phyloP scores from a whole-genome alignment of 768 basidiomycete species.

The Infundibulicybe gibba region DNA sequence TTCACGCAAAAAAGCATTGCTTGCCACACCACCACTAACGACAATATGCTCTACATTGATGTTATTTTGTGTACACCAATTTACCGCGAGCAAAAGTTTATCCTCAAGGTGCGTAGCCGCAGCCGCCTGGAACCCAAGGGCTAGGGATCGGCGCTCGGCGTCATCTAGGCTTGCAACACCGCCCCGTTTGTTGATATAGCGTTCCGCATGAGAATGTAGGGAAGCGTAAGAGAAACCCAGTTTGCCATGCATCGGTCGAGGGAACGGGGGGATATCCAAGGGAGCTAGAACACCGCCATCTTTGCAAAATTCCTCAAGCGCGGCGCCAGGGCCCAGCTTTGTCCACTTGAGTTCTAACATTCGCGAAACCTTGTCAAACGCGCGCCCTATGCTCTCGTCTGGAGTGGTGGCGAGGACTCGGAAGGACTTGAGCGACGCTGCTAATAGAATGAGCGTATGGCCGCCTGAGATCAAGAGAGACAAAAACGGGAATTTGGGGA shows the following conservation, averaged over 20 bases:
- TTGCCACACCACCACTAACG: constrained; percentile 91
- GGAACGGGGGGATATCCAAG: constrained; percentile 32
- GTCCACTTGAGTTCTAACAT: constrained; percentile 66
- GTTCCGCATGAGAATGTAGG: constrained; percentile 68
- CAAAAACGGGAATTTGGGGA: constrained; percentile 79
- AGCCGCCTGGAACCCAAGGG: constrained; percentile 68
- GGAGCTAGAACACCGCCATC: constrained; percentile 21
- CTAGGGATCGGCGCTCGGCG: constrained; percentile 44
- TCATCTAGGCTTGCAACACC: constrained; percentile 39
- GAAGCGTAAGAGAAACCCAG: constrained; percentile 79
- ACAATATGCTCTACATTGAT: constrained; percentile 58
- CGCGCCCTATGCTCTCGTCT: constrained; percentile 75
- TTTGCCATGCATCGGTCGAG: constrained; percentile 46
- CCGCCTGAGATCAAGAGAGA: constrained; percentile 91
- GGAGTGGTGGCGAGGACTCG: constrained; percentile 68
- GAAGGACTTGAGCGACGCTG: constrained; percentile 53
- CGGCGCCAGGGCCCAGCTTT: constrained; percentile 68
- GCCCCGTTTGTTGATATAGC: constrained; percentile 41
- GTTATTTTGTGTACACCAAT: constrained; percentile 37
- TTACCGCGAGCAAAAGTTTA: constrained; percentile 59
- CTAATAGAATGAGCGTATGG: constrained; percentile 86
- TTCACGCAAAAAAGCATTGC: constrained; percentile 67
- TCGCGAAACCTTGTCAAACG: constrained; percentile 82
- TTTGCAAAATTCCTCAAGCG: constrained; percentile 70
- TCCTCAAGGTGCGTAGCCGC: constrained; percentile 72